phyloP scores from a whole-genome alignment of 1,139 yeast genomes.

The Candida buenavistaensis region DNA sequence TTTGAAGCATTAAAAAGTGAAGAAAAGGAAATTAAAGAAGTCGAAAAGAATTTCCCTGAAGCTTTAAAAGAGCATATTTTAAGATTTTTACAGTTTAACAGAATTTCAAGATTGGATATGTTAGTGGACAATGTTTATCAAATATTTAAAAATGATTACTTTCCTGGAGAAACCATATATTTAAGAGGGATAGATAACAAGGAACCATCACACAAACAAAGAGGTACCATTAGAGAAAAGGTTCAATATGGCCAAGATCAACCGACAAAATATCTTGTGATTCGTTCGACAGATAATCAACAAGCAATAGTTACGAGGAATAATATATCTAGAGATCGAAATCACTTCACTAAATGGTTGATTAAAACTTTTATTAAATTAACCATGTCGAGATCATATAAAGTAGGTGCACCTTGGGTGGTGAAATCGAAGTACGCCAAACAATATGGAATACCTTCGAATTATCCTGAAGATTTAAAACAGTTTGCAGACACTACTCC shows the following conservation, averaged over 20 bases:
- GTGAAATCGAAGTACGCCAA: slow-evolving; percentile 77
- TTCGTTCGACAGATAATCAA: slow-evolving; percentile 44
- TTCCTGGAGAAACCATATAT: slow-evolving; percentile 85
- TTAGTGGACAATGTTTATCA: slow-evolving; percentile 82
- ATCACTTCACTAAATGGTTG: slow-evolving; percentile 84
- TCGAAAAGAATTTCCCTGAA: slow-evolving; percentile 85
- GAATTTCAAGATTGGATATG: slow-evolving; percentile 80
- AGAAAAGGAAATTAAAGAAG: slow-evolving; percentile 60
- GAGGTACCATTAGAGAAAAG: slow-evolving; percentile 45
- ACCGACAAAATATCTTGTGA: slow-evolving; percentile 64
- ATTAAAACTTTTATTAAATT: slow-evolving; percentile 87
- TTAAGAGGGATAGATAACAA: slow-evolving; percentile 42
- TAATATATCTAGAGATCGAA: slow-evolving; percentile 78
- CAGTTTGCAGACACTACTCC: slow-evolving; percentile 43
- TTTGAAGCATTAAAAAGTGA: slow-evolving; percentile 88
- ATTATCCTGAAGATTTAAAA: slow-evolving; percentile 54
- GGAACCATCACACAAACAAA: slow-evolving; percentile 25
- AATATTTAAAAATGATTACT: slow-evolving; percentile 77
- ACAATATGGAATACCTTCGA: slow-evolving; percentile 58
- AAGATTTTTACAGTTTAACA: slow-evolving; percentile 77
- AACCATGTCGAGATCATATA: slow-evolving; percentile 76
- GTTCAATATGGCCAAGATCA: slow-evolving; percentile 58
- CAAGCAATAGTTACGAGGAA: slow-evolving; percentile 74
- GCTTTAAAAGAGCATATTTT: slow-evolving; percentile 89
- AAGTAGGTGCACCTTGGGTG: slow-evolving; percentile 96